Conservation (phyloP, 768 basidiomycete genomes). For the Saitozyma sp. region DNA sequence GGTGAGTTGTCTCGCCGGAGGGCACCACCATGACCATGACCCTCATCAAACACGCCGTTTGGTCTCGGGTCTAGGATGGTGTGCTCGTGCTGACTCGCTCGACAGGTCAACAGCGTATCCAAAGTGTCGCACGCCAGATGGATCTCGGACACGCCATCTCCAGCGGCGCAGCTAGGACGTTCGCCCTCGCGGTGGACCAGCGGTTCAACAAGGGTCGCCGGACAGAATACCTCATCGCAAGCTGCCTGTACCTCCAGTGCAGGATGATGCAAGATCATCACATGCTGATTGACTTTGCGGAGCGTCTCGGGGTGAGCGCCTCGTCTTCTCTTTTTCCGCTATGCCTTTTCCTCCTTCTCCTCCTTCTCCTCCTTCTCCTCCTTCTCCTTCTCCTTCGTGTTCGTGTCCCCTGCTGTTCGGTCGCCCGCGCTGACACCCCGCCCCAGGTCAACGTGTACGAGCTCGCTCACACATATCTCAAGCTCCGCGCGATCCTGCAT, state of each 20-base stretch:
- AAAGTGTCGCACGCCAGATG: constrained; percentile 64
- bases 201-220: constrained; percentile 91
- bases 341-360: not conserved
- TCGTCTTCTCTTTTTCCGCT: not conserved
- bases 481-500: constrained; percentile 66
- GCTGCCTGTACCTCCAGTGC: constrained; percentile 92
- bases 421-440: not conserved
- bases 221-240: constrained; percentile 89
- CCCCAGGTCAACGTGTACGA: constrained; percentile 92
- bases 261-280: constrained; percentile 88
- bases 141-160: constrained; percentile 58
- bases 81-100: not conserved
- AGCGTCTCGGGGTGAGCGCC: constrained; percentile 74
- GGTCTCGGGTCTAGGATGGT: not conserved
- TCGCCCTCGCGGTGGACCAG: constrained; percentile 89
- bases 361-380: not conserved
- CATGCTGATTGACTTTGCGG: constrained; percentile 99
- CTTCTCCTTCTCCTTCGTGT: too few relatives aligned
- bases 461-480: constrained; percentile 92
- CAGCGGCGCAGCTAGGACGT: constrained; percentile 78
- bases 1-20: constrained; percentile 20
- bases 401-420: too few relatives aligned
- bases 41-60: not conserved
- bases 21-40: not conserved
- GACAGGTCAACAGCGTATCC: constrained; percentile 77